Base-by-base conservation (phyloP, 1,284 basidiomycete species). In the Hemileia vastatrix region DNA sequence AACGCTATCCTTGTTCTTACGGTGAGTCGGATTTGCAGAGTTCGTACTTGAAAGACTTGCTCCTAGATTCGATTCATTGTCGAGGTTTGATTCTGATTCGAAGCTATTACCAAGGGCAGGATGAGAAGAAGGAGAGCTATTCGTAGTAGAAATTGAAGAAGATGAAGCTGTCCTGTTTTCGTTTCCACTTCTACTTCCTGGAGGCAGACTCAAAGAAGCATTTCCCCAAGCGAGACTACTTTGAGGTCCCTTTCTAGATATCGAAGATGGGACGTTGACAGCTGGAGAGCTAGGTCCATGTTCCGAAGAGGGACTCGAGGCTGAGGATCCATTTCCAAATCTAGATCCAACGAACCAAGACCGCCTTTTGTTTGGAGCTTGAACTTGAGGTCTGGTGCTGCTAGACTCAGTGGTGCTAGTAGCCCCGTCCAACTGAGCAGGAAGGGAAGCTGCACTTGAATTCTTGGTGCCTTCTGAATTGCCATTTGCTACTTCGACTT, bases 171-270 rank as follows among this genome's bases (percentile, higher is more conserved):
- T n/a, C n/a, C n/a, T n/a, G n/a, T n/a, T n/a, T n/a, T n/a, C n/a
- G n/a, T n/a, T n/a, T n/a, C n/a, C n/a, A n/a, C n/a, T n/a, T n/a
- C n/a, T n/a, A n/a, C n/a, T n/a, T n/a, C n/a, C n/a, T n/a, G n/a
- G n/a, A n/a, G n/a, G n/a, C n/a, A n/a, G n/a, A n/a, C n/a, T n/a
- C n/a, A n/a, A n/a, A n/a, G n/a, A 70, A 31, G 70, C 70, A 36
- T 66, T 71, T 15, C 70, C 70, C 32, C 70, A 67, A 2, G 70
- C 70, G 23, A 72, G 51, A 54, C 70, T 72, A 52, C 70, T 70
- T 40, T 71, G 68, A 49, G 60, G 62, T n/a, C 57, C 57, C 11
- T 27, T 13, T 19, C 45, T 45, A 11, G 36, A 40, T 11, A 40
- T 40, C 36, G 36, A 40, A 40, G 36, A 40, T 9, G 36, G 36